Base-by-base conservation (phyloP, 2,329 filamentous ascomycete species). In the Fusarium sp. region DNA sequence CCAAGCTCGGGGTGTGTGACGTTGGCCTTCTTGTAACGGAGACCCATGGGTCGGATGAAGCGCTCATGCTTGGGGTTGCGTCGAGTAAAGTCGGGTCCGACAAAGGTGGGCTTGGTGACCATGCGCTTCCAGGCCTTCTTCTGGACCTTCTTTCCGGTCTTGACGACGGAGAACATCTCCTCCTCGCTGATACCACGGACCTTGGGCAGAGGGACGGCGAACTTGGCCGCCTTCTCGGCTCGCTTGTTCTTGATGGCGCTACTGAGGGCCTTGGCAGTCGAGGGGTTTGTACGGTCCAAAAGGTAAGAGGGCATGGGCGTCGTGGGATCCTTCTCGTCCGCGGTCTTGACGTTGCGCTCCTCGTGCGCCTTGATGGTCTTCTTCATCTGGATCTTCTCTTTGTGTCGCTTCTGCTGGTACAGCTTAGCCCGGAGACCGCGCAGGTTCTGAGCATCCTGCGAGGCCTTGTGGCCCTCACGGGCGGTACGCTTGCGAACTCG, bases 331-430 rank as follows among this genome's bases (percentile, higher is more conserved):
- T 96, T 92, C 73, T 91, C 88, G 71, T 92, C 89, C 56, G 90
- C 90, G 10, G 92, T 92, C 83, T 98, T 97, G 84, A 98, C 90
- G 77, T 97, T 96, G 82, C 93, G 90, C 85, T 97, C 93, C 82
- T 99, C 96, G 84, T 97, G 93, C 44, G 93, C 92, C 82, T 92
- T 93, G 87, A 99, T 96, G 76, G 90, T 85, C 87, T 97, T 97
- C 82, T 91, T 92, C 91, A 97, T 94, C 87, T 97, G 93, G 78
- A 97, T 97, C 90, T 99, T 99, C 85, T 99, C 94, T 79, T 94
- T 92, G 83, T 94, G 92, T 25, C 96, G 89, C 85, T 94, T 93
- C 87, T 98, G 90, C 80, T 95, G 91, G 83, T 96, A 90, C 75
- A 97, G 84, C 86, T 99, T 99, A 73, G 96, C 96, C 67, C 93